Percentiles rank a stretch among this genome's conserved stretches.
These are phyloP conservation scores for Fermentozyma sake DNA, from an alignment of 1,139 yeast species.

Conservation along the genomic window DNA sequence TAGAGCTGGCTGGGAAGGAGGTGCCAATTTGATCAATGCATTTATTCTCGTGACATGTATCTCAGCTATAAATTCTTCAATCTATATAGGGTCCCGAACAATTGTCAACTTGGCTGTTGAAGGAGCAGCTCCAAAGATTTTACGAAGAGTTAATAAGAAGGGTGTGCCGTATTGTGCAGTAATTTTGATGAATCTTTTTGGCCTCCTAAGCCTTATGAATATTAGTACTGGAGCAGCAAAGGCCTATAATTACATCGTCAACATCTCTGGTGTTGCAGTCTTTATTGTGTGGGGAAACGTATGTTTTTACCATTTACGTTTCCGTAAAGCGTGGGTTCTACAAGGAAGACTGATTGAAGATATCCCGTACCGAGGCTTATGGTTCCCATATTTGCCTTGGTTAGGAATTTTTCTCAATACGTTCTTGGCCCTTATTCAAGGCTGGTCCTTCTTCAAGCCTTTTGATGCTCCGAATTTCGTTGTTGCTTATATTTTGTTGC, in stretches of 20 bases:
- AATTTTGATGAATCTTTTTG: conserved; percentile 43
- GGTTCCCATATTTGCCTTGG: conserved; percentile 51
- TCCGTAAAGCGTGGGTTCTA: conserved; percentile 45
- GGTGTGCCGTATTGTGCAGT: conserved; percentile 53
- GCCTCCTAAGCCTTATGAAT: conserved; percentile 48
- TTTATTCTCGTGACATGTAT: conserved; percentile 49
- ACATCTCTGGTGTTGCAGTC: conserved; percentile 52
- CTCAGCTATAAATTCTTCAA: conserved; percentile 51
- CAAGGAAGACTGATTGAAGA: conserved; percentile 46
- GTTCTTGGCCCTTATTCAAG: conserved; percentile 59
- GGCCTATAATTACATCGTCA: conserved; percentile 51
- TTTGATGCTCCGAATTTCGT: conserved; percentile 58
- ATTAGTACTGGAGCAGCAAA: conserved; percentile 49
- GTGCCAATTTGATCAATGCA: conserved; percentile 48
- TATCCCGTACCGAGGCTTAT: conserved; percentile 49
- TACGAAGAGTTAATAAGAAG: conserved; percentile 36
- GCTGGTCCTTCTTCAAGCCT: conserved; percentile 64
- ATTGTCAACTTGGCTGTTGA: conserved; percentile 48
- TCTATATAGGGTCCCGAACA: conserved; percentile 50
- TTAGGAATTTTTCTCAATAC: conserved; percentile 48
- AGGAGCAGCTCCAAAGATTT: conserved; percentile 45
- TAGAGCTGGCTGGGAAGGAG: conserved; percentile 48
- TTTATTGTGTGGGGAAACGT: conserved; percentile 51
- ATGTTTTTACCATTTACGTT: conserved; percentile 42
- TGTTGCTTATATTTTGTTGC: conserved; percentile 61